phyloP scores from a whole-genome alignment of 1,284 basidiomycete species.

The Violaceomyces palustris region DNA sequence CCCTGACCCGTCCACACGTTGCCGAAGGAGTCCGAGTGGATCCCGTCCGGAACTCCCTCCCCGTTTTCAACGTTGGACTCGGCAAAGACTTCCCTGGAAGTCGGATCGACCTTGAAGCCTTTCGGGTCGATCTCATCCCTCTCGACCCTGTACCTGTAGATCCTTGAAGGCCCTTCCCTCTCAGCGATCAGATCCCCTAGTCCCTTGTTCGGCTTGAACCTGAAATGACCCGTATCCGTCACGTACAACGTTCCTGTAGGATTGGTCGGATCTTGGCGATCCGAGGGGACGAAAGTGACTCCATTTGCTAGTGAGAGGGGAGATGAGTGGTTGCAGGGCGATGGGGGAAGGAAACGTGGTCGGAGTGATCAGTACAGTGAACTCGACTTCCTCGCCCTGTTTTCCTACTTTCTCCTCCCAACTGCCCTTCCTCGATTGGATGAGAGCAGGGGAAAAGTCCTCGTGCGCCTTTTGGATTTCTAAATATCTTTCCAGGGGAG shows the following conservation, averaged over 20 bases:
- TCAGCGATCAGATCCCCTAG: conserved; percentile 26
- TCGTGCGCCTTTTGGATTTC: too few relatives aligned
- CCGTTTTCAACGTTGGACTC: conserved; percentile 11
- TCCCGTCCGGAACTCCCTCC: conserved; percentile 25
- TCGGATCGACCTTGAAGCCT: too few relatives aligned
- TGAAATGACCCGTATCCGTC: conserved; percentile 24
- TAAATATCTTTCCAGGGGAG: too few relatives aligned
- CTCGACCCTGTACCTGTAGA: conserved; percentile 22
- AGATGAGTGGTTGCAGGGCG: background rate
- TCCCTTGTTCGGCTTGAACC: conserved; percentile 12
- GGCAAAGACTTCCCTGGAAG: conserved; percentile 13
- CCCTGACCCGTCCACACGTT: conserved; percentile 33
- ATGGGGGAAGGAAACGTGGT: too few relatives aligned
- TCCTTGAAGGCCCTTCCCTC: conserved; percentile 7
- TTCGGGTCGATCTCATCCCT: too few relatives aligned
- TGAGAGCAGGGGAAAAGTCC: too few relatives aligned
- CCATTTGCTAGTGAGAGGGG: conserved; percentile 12
- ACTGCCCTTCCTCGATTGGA: too few relatives aligned
- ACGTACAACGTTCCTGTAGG: conserved; percentile 19
- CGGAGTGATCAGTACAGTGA: too few relatives aligned
- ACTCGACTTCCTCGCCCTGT: too few relatives aligned
- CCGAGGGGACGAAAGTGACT: conserved; percentile 24
- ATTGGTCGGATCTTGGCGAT: too few relatives aligned
- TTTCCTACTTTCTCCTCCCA: too few relatives aligned
- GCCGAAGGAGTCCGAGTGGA: conserved; percentile 21